Evolutionary conservation across 441 rosid species (phyloP).

Genomic region (Sinapis alba): DNA sequence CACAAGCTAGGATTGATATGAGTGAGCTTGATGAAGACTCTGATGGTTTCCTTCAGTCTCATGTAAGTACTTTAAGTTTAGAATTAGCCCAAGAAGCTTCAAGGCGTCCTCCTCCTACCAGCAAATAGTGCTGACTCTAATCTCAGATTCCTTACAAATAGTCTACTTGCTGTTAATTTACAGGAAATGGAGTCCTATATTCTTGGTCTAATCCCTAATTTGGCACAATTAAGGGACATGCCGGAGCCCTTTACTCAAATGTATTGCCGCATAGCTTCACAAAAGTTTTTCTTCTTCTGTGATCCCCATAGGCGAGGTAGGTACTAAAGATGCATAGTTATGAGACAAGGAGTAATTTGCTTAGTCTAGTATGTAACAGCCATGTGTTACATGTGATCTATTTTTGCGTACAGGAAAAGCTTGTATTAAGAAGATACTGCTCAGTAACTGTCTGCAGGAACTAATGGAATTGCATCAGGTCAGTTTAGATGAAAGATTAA

Average conservation of each 20-base stretch:
- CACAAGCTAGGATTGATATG: slow-evolving; percentile 99
- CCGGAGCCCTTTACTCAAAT: slow-evolving; percentile 78
- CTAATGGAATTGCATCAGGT: slow-evolving; percentile 99
- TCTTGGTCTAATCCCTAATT: slow-evolving; percentile 91
- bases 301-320: slow-evolving; percentile 98
- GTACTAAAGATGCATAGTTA: slow-evolving; percentile 14
- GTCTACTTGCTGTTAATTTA: slow-evolving; percentile 26
- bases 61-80: slow-evolving; percentile 46
- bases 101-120: not conserved
- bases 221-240: slow-evolving; percentile 96
- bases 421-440: slow-evolving; percentile 95
- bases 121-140: not conserved
- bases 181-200: slow-evolving; percentile 99
- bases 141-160: slow-evolving; percentile 13
- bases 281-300: slow-evolving; percentile 98
- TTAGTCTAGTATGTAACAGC: not conserved
- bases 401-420: slow-evolving; percentile 70
- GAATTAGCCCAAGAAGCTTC: not conserved
- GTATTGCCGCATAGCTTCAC: slow-evolving; percentile 98
- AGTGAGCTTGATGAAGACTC: slow-evolving; percentile 99
- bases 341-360: not conserved
- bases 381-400: slow-evolving; percentile 20
- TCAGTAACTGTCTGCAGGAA: slow-evolving; percentile 98
- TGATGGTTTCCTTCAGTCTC: slow-evolving; percentile 94
- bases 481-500: slow-evolving; percentile 13